phyloP scores from a whole-genome alignment of 139 green algal species.

The Volvox africanus region DNA sequence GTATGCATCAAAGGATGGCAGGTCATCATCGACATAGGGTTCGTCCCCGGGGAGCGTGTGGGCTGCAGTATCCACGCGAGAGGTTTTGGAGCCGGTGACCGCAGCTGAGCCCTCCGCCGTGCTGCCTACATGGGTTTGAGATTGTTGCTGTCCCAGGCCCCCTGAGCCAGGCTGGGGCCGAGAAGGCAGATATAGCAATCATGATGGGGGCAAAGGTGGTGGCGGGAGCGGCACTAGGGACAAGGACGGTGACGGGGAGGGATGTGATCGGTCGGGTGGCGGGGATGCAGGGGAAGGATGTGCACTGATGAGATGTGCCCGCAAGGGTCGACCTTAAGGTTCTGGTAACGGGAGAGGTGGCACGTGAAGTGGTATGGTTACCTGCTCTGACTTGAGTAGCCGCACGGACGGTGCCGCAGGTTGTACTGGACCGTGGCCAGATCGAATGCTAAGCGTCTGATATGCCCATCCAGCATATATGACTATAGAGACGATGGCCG shows the following conservation, averaged over 20 bases:
- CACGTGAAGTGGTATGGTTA: not conserved
- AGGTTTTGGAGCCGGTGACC: not conserved
- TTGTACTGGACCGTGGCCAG: not conserved
- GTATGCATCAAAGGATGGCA: not conserved
- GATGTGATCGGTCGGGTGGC: not conserved
- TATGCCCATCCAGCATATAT: conserved; percentile 1
- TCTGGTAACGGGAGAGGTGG: not conserved
- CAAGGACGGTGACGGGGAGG: not conserved
- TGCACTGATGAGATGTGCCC: not conserved
- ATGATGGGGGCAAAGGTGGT: not conserved
- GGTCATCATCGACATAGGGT: not conserved
- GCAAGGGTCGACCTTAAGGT: not conserved
- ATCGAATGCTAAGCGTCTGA: not conserved
- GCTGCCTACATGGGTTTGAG: not conserved
- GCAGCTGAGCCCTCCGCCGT: no score
- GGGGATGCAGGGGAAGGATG: not conserved
- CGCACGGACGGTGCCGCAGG: not conserved
- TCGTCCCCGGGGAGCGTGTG: not conserved
- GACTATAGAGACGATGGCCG: conserved; percentile 8
- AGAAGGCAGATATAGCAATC: not conserved
- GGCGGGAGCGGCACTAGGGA: not conserved
- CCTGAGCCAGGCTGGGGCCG: not conserved
- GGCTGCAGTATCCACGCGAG: no score
- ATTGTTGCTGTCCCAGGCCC: not conserved
- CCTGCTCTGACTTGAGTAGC: not conserved